Evolutionary conservation across 192 early-diverging fungal genomes (phyloP).

Genomic region (Coemansia sp.): DNA sequence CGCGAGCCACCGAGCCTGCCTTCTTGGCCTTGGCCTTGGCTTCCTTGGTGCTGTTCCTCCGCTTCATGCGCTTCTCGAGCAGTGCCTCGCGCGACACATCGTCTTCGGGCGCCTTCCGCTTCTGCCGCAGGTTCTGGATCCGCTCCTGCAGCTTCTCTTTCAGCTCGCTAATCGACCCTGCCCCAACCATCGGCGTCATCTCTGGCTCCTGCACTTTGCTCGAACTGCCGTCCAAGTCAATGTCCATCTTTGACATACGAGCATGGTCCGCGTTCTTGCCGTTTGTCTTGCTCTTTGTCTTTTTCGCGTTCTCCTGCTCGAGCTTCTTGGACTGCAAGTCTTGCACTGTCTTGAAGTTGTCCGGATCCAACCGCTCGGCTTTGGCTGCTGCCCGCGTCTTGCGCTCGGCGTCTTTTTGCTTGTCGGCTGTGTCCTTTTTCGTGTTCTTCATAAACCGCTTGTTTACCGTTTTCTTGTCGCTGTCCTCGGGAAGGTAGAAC

Average conservation of each 20-base stretch:
- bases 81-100: conserved; percentile 67
- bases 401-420: conserved; percentile 83
- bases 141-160: conserved; percentile 62
- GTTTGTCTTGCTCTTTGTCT: conserved; percentile 23
- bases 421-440: conserved; percentile 85
- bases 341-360: conserved; percentile 68
- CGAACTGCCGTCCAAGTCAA: conserved; percentile 29
- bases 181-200: conserved; percentile 33
- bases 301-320: conserved; percentile 43
- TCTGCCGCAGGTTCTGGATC: conserved; percentile 61
- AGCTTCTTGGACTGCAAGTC: conserved; percentile 67
- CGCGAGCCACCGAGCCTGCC: conserved; percentile 13
- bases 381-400: conserved; percentile 60
- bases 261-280: conserved; percentile 4
- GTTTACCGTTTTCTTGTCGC: conserved; percentile 56
- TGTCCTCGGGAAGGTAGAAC: conserved; percentile 71
- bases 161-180: conserved; percentile 59
- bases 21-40: conserved; percentile 44
- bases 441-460: conserved; percentile 67
- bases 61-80: conserved; percentile 72
- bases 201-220: conserved; percentile 8
- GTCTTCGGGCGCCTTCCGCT: conserved; percentile 63
- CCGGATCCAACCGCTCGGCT: conserved; percentile 71
- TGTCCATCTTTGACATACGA: conserved; percentile 28
- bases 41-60: conserved; percentile 59